These are phyloP conservation scores for Tolypocladium ovalisporum DNA, from an alignment of 2,329 filamentous ascomycete genomes.

Conservation along the genomic window DNA sequence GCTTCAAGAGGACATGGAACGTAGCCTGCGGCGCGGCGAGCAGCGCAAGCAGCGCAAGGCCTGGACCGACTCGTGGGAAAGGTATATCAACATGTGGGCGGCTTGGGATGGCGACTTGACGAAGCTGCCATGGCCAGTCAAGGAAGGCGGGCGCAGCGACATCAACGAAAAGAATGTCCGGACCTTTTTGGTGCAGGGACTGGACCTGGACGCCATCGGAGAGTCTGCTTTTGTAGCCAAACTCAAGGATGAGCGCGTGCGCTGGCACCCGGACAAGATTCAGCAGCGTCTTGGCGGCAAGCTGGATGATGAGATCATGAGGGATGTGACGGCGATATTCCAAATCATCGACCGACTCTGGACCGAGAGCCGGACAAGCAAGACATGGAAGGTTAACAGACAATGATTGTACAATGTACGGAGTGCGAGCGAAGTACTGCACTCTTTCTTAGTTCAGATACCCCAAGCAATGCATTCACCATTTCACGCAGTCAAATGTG, in stretches of 20 bases:
- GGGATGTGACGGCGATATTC: conserved; percentile 78
- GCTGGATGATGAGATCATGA: conserved; percentile 62
- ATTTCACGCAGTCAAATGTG: background rate
- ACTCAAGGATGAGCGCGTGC: conserved; percentile 75
- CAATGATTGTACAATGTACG: background rate
- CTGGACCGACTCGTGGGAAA: conserved; percentile 51
- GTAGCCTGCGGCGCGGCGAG: conserved; percentile 55
- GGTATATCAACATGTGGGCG: conserved; percentile 55
- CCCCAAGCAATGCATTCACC: background rate
- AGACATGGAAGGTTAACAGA: background rate
- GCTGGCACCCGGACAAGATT: conserved; percentile 98
- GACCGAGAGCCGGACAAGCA: conserved; percentile 42
- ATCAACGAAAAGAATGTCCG: conserved; percentile 51
- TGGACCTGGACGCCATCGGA: conserved; percentile 30
- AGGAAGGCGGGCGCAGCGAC: conserved; percentile 42
- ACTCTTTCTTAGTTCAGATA: background rate
- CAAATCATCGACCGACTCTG: conserved; percentile 80
- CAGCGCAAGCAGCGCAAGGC: conserved; percentile 44
- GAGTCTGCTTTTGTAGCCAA: conserved; percentile 33
- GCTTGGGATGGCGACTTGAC: conserved; percentile 32
- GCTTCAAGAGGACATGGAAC: conserved; percentile 56
- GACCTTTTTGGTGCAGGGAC: conserved; percentile 51
- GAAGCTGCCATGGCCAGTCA: conserved; percentile 62
- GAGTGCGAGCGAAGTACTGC: no score
- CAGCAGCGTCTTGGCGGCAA: conserved; percentile 73